A percentile compares a stretch with the other conserved stretches of the same genome.
Conservation (phyloP, 352 stramenopile genomes). For the Elongisporangium prolatum region DNA sequence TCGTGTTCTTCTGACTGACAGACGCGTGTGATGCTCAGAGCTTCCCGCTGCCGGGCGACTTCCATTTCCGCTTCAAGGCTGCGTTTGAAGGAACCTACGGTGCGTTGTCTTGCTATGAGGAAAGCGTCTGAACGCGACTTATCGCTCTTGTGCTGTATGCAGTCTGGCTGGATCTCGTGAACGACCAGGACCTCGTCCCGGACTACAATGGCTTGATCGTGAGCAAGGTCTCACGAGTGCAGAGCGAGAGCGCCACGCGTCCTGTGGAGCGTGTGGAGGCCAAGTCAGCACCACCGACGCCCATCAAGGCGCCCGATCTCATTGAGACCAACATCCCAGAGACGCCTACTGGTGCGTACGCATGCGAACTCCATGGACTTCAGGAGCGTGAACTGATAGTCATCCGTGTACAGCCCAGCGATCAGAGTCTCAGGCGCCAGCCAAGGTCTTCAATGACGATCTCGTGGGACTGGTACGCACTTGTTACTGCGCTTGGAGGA, state of each 20-base stretch:
- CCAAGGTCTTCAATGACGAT: constrained; percentile 79
- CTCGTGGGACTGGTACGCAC: constrained; percentile 64
- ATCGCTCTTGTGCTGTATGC: constrained; percentile 2
- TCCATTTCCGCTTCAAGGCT: constrained; percentile 86
- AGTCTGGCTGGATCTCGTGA: constrained; percentile 82
- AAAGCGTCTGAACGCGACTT: background rate
- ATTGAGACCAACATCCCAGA: constrained; percentile 61
- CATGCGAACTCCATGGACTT: background rate
- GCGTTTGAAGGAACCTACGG: constrained; percentile 83
- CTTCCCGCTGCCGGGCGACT: constrained; percentile 74
- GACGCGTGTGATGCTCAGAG: constrained; percentile 22
- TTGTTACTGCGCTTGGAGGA: background rate
- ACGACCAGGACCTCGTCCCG: constrained; percentile 64
- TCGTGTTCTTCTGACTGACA: constrained; percentile 4
- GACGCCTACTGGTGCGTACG: constrained; percentile 16
- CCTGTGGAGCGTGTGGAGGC: constrained; percentile 29
- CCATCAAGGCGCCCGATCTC: constrained; percentile 50
- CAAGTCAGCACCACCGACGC: constrained; percentile 1
- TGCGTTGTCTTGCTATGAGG: constrained; percentile 13
- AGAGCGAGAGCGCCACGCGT: constrained; percentile 38
- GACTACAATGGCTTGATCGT: constrained; percentile 80
- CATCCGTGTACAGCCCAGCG: constrained; percentile 32
- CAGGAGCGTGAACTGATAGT: background rate
- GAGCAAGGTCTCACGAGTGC: constrained; percentile 74
- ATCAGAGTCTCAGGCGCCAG: constrained; percentile 29